Evolutionary conservation across 306 rosid genomes (phyloP), one percentile per base, ranked within the genome.

Genomic region (Biancaea sappan): DNA sequence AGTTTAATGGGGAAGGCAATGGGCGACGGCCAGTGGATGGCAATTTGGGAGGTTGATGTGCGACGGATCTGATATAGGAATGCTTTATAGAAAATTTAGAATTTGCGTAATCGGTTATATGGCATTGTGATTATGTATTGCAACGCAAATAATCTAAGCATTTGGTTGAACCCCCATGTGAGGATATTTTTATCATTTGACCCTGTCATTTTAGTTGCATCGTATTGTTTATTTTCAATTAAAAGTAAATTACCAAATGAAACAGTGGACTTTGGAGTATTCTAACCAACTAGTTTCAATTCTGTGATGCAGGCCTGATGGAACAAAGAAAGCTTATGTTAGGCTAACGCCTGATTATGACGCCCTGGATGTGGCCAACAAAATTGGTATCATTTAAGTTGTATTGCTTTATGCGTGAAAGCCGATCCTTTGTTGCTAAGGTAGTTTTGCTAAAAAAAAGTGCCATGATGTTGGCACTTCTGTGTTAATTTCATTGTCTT

Each of bases 281-380:
- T 41, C 19, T 18, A 3, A 65, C 48, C 41, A 65, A 79, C 71
- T 15, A 8, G 32, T 8, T 44, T 4, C 7, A 34, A 48, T 32
- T 15, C 11, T 48, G 13, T 29, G 66, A 21, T 82, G 82, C 88
- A 93, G 97, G 90, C 97, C 98, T 0, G 97, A 93, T 76, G 97
- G 96, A 76, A 91, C 96, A 0, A 93, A 93, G 96, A 93, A 89
- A 84, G 97, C 98, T 1, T 91, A 93, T 72, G 98, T 93, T 56
- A 81, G 97, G 84, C 82, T 93, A 84, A 91, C 93, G 6, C 93
- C 93, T 0, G 97, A 93, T 63, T 85, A 86, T 15, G 98, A 93
- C 63, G 98, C 98, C 22, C 80, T 91, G 86, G 98, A 93, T 74
- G 96, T 93, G 61, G 98, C 98, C 51, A 91, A 93, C 89, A 93